A percentile compares a stretch with the other conserved stretches of the same genome.
phyloP scores from a whole-genome alignment of 768 basidiomycete species.

The Astraeus odoratus region DNA sequence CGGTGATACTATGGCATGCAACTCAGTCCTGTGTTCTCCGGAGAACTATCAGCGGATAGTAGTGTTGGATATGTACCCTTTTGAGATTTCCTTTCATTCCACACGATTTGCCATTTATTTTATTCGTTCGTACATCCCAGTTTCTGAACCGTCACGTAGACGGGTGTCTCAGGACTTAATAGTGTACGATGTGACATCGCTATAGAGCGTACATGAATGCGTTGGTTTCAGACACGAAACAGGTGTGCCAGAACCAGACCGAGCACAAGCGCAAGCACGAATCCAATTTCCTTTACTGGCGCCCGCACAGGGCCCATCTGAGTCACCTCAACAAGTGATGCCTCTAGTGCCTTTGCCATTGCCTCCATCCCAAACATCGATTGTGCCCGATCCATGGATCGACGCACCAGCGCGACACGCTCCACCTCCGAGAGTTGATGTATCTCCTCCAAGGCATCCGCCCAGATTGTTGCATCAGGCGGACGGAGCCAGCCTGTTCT shows the following conservation, averaged over 20 bases:
- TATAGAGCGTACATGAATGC: too few relatives aligned
- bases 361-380: constrained; percentile 70
- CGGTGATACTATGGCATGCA: too few relatives aligned
- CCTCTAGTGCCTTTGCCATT: constrained; percentile 58
- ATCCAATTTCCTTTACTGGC: constrained; percentile 12
- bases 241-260: constrained; percentile 19
- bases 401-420: constrained; percentile 36
- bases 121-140: too few relatives aligned
- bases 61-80: too few relatives aligned
- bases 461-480: constrained; percentile 64
- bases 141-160: too few relatives aligned
- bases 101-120: too few relatives aligned
- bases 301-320: constrained; percentile 41
- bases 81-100: too few relatives aligned
- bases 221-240: constrained; percentile 8
- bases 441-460: constrained; percentile 57
- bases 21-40: too few relatives aligned
- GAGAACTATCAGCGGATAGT: too few relatives aligned
- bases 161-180: too few relatives aligned
- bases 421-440: constrained; percentile 21
- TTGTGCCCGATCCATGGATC: constrained; percentile 56
- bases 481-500: constrained; percentile 75
- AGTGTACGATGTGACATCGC: too few relatives aligned
- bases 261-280: constrained; percentile 15
- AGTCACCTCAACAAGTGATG: constrained; percentile 46